Percentiles rank a stretch among this genome's conserved stretches.
These are phyloP conservation scores for Rosa hybrid DNA, from an alignment of 331 rosid genomes.

Conservation along the genomic window DNA sequence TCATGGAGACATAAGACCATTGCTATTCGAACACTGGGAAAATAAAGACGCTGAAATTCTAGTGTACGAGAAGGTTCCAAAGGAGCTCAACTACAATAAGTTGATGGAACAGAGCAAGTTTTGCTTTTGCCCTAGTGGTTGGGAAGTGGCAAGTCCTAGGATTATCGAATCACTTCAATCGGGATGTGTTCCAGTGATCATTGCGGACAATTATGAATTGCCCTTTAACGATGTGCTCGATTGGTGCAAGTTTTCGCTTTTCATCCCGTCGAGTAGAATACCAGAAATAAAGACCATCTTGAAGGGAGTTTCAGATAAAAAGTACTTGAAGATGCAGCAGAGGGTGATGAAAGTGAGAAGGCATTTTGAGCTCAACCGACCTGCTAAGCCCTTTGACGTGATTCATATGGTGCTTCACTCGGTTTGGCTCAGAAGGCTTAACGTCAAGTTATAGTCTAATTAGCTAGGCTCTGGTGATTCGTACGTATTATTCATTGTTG, in stretches of 20 bases:
- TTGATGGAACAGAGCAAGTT: constrained; percentile 60
- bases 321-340: constrained; percentile 44
- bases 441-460: constrained; percentile 12
- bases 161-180: constrained; percentile 62
- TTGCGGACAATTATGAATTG: constrained; percentile 57
- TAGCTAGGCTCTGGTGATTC: not conserved
- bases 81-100: constrained; percentile 32
- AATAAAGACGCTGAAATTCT: constrained; percentile 57
- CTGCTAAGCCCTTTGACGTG: constrained; percentile 65
- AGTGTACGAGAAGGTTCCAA: constrained; percentile 57
- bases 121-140: constrained; percentile 91
- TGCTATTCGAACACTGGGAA: constrained; percentile 56
- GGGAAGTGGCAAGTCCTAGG: constrained; percentile 89
- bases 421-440: constrained; percentile 55
- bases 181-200: constrained; percentile 76
- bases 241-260: constrained; percentile 70
- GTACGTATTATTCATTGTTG: not conserved
- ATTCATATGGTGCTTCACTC: constrained; percentile 86
- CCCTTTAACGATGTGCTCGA: constrained; percentile 84
- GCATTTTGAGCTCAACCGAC: constrained; percentile 68
- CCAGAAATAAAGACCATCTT: constrained; percentile 59
- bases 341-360: constrained; percentile 49
- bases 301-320: constrained; percentile 30
- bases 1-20: constrained; percentile 60
- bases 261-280: constrained; percentile 49